Evolutionary conservation across 257 asterid species (phyloP), one percentile per base, ranked within the genome.

Genomic region (Solanum sejunctum): DNA sequence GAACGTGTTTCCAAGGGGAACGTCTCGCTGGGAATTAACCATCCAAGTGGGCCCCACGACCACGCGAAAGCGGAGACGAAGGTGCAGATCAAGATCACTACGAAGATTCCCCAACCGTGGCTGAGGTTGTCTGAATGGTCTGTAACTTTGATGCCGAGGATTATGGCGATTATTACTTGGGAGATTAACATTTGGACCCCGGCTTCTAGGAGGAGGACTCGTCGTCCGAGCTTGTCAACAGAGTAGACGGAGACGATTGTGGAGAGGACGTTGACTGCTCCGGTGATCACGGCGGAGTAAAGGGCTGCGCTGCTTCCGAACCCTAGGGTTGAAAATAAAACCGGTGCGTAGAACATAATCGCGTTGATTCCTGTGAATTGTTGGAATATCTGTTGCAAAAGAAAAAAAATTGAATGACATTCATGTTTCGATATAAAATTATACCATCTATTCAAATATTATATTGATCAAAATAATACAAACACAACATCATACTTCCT

Each of bases 21-120:
- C 0, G 96, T 94, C 88, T 94, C 98, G 28, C 98, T 94, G 1
- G 99, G 99, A 72, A 94, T 93, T 1, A 94, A 91, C 98, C 99
- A 96, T 45, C 99, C 99, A 26, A 96, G 90, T 5, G 99, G 99
- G 2, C 99, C 99, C 98, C 98, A 94, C 0, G 98, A 96, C 98
- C 99, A 96, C 1, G 98, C 99, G 61, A 94, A 94, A 0, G 96
- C 83, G 1, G 97, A 91, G 10, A 96, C 97, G 15, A 87, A 96
- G 3, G 94, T 92, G 91, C 98, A 96, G 0, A 94, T 89, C 85
- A 95, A 7, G 82, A 96, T 60, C 82, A 96, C 97, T 4, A 96
- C 97, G 17, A 95, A 93, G 41, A 95, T 90, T 0, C 95, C 97
- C 60, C 84, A 93, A 4, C 97, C 94, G 1, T 90, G 90, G 86